Percentiles rank a stretch among this genome's conserved stretches.
Conservation (phyloP, 2,329 filamentous ascomycete species). For the Didymella keratinophila region DNA sequence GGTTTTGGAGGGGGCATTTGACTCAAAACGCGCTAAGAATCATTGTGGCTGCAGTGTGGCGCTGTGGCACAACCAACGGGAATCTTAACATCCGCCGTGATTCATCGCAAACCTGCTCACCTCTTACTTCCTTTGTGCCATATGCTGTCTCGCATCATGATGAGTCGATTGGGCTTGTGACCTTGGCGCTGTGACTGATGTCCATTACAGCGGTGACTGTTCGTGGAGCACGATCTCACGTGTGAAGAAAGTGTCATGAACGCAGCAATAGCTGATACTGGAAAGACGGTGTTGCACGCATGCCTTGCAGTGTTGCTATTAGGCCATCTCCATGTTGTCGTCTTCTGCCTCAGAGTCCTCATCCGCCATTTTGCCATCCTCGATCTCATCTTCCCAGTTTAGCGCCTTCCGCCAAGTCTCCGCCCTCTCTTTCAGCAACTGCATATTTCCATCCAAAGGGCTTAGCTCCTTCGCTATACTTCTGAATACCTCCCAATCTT, state of each 20-base stretch:
- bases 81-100: background rate
- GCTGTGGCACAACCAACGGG: background rate
- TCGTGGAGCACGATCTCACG: background rate
- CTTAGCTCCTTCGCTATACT: slow-evolving; percentile 20
- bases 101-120: background rate
- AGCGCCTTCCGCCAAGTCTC: slow-evolving; percentile 34
- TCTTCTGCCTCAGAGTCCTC: background rate
- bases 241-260: background rate
- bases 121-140: background rate
- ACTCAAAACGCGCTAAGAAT: slow-evolving; percentile 33
- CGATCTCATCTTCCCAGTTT: slow-evolving; percentile 18
- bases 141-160: background rate
- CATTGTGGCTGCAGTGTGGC: slow-evolving; percentile 19
- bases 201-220: background rate
- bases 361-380: background rate
- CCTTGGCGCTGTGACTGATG: background rate
- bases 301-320: too few relatives aligned
- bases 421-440: slow-evolving; percentile 22
- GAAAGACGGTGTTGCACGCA: too few relatives aligned
- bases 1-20: slow-evolving; percentile 34
- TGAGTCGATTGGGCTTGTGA: background rate
- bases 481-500: slow-evolving; percentile 29
- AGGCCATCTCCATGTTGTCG: background rate
- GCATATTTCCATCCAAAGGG: slow-evolving; percentile 23
- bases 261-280: too few relatives aligned